Evolutionary conservation across 2,329 filamentous ascomycete genomes (phyloP), one percentile per base, ranked within the genome.

Genomic region (Diaporthe longicolla): DNA sequence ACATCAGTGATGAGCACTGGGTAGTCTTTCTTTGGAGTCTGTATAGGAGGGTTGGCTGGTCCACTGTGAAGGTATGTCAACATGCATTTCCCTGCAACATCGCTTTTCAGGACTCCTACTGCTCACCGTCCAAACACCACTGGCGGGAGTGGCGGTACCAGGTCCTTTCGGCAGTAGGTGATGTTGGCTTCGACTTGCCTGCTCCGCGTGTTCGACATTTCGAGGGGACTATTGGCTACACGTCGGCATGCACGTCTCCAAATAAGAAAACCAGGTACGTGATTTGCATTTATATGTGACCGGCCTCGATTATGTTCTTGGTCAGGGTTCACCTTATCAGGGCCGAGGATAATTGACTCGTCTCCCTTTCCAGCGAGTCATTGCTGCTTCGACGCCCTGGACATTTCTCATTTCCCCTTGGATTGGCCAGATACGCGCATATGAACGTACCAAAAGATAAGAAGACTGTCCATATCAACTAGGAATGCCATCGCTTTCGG

Each of bases 1-100:
- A 72, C 58, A 13, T 72, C 59, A 10, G 59, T 65, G 19, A 72
- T 61, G 35, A 40, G 17, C 15, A 71, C 57, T 4, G 70, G 45
- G 40, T 32, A 55, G 45, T 63, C 70, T 7, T 63, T 24, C 35
- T 72, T 72, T 1, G 70, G 70, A 5, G 70, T 72, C 58, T 65
- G 40, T 32, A 65, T 35, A 5, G 59, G 59, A 50, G 59, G 59
- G 11, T 65, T 65, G 10, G 59, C 43, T 50, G 59, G 59, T 29
- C 59, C 59, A 7, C 59, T 65, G 10, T 1, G n/a, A 32, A 5
- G 10, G 0, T 2, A 0, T 17, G 37, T 43, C 4, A 61, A 45
- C 58, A 29, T 13, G 1, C 15, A 2, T 17, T n/a, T 8, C n/a
- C 11, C 2, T 6, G 8, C 10, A 7, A 10, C 3, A 0, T 40